phyloP scores from a whole-genome alignment of 2,329 filamentous ascomycete genomes.

The Annulohypoxylon truncatum region DNA sequence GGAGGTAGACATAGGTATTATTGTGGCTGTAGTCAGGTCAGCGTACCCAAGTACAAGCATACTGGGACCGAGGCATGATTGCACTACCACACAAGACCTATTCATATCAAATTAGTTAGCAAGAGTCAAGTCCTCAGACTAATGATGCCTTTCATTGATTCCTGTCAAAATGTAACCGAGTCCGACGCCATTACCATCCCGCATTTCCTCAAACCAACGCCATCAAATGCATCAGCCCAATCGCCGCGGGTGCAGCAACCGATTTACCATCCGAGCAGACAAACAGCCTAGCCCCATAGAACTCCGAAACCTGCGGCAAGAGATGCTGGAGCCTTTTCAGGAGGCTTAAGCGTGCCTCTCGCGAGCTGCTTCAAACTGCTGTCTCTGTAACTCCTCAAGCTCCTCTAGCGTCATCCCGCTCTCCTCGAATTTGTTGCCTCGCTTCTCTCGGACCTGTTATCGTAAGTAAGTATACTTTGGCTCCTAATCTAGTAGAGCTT shows the following conservation, averaged over 20 bases:
- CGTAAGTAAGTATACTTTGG: constrained; percentile 24
- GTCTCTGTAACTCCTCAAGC: constrained; percentile 86
- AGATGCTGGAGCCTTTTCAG: constrained; percentile 8
- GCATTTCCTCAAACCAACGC: constrained; percentile 34
- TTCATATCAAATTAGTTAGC: not conserved
- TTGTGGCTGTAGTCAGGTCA: not conserved
- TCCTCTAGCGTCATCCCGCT: constrained; percentile 93
- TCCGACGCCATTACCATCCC: constrained; percentile 31
- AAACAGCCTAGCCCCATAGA: constrained; percentile 3
- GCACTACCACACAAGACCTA: not conserved
- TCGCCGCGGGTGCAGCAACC: not conserved
- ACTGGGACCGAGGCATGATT: too few relatives aligned
- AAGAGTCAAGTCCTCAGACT: not conserved
- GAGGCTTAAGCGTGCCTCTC: constrained; percentile 44
- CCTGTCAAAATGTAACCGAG: constrained; percentile 8
- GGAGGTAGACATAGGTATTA: not conserved
- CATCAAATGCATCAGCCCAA: constrained; percentile 32
- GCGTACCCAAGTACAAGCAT: too few relatives aligned
- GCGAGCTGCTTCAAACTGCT: constrained; percentile 77
- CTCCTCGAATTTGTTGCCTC: constrained; percentile 95
- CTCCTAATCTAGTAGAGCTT: not conserved
- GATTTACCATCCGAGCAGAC: constrained; percentile 2
- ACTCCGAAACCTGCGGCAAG: constrained; percentile 6
- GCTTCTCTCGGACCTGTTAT: constrained; percentile 87
- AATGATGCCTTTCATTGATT: constrained; percentile 22